Base-by-base conservation (phyloP, 2,329 filamentous ascomycete species). In the Hypomyces perniciosus region DNA sequence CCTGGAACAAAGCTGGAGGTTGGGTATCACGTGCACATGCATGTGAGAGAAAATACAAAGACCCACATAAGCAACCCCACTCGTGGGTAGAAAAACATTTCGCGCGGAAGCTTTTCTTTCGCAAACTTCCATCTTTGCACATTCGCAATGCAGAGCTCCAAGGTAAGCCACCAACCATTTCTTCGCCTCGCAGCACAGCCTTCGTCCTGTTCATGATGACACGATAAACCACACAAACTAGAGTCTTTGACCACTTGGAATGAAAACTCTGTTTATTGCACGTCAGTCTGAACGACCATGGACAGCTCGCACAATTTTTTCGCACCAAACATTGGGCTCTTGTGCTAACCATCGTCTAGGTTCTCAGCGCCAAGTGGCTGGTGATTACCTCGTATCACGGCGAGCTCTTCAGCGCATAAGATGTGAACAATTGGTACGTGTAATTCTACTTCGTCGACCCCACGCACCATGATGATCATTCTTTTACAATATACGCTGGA, bases 221-320 rank as follows among this genome's bases (percentile, higher is more conserved):
- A 90, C 73, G 69, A 76, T 75, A 78, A 80, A 85, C 90, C 86
- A 20, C 86, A 81, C 84, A 85, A 91, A 91, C 88, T 95, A 95
- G 89, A 95, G 89, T 95, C 89, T 95, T 93, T 93, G 89, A 95
- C 84, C 86, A 69, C 55, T 68, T 69, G 78, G 83, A 79, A 85
- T 92, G 88, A 91, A 91, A 92, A 85, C 71, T 82, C 71, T 58
- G 60, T 78, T 81, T 83, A 20, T 88, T 84, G 81, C 84, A 92
- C 87, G 88, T 93, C 88, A 93, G 88, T 90, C 88, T 93, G 88
- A 93, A 78, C 71, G 66, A 67, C 58, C 57, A 63, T 48, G 28
- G 58, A 54, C 48, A 57, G 42, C 48, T 51, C 56, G 51, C 46
- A 26, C 46, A 46, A 53, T 38, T 57, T 48, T 54, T 50, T 52